phyloP scores from a whole-genome alignment of 1,139 yeast genomes.

The Scheffersomyces stambukii region DNA sequence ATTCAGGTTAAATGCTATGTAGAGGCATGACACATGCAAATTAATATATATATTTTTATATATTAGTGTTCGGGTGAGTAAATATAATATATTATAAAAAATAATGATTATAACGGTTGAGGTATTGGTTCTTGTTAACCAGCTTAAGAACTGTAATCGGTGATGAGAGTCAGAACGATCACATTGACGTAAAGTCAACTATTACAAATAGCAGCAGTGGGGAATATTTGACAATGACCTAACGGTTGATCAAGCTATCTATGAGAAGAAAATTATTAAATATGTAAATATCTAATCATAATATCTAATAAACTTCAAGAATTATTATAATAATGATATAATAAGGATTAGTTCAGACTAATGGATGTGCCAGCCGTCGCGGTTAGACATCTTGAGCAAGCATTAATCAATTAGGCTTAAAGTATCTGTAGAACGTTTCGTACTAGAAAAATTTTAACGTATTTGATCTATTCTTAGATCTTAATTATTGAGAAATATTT shows the following conservation, averaged over 20 bases:
- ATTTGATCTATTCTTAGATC: neutral
- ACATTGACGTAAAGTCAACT: too few relatives aligned
- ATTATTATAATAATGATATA: conserved; percentile 1
- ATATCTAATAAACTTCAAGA: neutral
- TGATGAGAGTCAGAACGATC: too few relatives aligned
- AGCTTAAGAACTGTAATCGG: too few relatives aligned
- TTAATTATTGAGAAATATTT: too few relatives aligned
- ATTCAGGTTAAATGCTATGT: too few relatives aligned
- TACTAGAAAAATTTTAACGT: neutral
- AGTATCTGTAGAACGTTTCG: conserved; percentile 1
- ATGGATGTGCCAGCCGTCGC: conserved; percentile 2
- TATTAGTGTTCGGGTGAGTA: too few relatives aligned
- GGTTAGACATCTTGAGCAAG: conserved; percentile 2
- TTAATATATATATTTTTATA: too few relatives aligned
- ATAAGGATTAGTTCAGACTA: conserved; percentile 1
- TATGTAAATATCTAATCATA: conserved; percentile 1
- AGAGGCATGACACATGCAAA: too few relatives aligned
- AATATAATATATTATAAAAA: too few relatives aligned
- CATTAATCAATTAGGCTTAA: conserved; percentile 1
- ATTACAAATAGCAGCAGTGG: conserved; percentile 2
- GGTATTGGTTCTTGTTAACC: too few relatives aligned
- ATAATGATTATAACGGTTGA: too few relatives aligned
- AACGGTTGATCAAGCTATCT: conserved; percentile 2
- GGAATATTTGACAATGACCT: conserved; percentile 2
- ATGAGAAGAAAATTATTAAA: too few relatives aligned